phyloP scores from a whole-genome alignment of 2,329 filamentous ascomycete species.

The Beauveria sp. region DNA sequence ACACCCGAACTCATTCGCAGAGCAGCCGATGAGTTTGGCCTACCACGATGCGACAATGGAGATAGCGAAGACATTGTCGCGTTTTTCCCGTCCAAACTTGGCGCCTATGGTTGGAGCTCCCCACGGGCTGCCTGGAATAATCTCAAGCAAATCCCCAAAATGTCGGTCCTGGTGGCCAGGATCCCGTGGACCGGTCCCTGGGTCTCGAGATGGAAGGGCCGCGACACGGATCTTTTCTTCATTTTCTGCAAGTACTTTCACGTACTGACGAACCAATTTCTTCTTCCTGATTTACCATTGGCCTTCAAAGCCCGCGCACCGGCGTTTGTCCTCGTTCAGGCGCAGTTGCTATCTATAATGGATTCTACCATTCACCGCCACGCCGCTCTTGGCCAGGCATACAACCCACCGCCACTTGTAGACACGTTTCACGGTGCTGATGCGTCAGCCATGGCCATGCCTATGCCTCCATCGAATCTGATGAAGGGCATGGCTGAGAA shows the following conservation, averaged over 20 bases:
- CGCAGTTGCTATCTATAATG: slow-evolving; percentile 70
- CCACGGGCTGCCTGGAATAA: slow-evolving; percentile 40
- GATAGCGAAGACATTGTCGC: slow-evolving; percentile 59
- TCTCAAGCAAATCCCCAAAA: slow-evolving; percentile 57
- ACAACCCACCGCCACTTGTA: slow-evolving; percentile 30
- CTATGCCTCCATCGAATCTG: slow-evolving; percentile 59
- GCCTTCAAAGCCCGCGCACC: slow-evolving; percentile 58
- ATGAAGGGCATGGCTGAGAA: slow-evolving; percentile 84
- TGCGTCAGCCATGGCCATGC: slow-evolving; percentile 55
- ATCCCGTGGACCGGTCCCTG: slow-evolving; percentile 83
- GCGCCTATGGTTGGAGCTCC: slow-evolving; percentile 49
- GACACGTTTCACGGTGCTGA: slow-evolving; percentile 50
- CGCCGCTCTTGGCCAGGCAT: slow-evolving; percentile 40
- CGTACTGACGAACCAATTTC: slow-evolving; percentile 66
- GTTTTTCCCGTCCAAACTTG: slow-evolving; percentile 61
- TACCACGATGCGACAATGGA: slow-evolving; percentile 46
- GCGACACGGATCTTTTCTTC: slow-evolving; percentile 84
- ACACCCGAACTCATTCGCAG: slow-evolving; percentile 62
- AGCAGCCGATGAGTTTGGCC: slow-evolving; percentile 59
- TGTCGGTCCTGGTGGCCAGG: slow-evolving; percentile 60
- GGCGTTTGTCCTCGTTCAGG: slow-evolving; percentile 71
- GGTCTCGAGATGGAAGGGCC: slow-evolving; percentile 77
- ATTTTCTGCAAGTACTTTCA: slow-evolving; percentile 87
- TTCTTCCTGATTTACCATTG: slow-evolving; percentile 47
- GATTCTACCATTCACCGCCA: slow-evolving; percentile 81